Percentiles rank a stretch among this genome's conserved stretches.
Evolutionary conservation across 441 rosid genomes (phyloP).

Genomic region (Syzygium malaccense): DNA sequence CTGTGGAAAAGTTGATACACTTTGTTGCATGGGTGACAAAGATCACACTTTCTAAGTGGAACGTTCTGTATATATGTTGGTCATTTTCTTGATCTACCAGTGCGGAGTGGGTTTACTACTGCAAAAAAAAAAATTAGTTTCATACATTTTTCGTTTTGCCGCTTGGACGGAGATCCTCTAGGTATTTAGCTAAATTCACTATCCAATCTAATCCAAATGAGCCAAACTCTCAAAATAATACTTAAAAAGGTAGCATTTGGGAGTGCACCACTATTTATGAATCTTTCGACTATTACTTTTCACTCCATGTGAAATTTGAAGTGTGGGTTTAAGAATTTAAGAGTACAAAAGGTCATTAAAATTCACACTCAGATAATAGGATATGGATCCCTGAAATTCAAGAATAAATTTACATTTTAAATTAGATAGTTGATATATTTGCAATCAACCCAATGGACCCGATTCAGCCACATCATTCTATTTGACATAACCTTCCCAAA

Average conservation of each 20-base stretch:
- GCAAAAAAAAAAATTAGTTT: not conserved
- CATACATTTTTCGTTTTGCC: not conserved
- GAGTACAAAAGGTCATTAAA: not conserved
- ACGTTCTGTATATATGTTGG: not conserved
- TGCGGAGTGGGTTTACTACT: not conserved
- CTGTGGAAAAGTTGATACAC: not conserved
- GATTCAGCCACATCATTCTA: too few relatives aligned
- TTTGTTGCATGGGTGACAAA: not conserved
- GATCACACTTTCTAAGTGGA: not conserved
- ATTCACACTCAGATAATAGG: not conserved
- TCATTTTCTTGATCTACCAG: not conserved
- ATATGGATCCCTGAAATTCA: not conserved
- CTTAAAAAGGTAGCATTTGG: not conserved
- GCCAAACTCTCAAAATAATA: not conserved
- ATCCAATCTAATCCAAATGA: not conserved
- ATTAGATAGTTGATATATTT: not conserved
- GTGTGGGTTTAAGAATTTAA: not conserved
- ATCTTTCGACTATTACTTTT: not conserved
- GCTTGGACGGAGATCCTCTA: not conserved
- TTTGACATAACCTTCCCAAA: too few relatives aligned
- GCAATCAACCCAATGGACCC: not conserved
- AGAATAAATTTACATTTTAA: not conserved
- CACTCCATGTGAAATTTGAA: not conserved
- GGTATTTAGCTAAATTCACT: not conserved
- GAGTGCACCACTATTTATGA: not conserved